Evolutionary conservation across 164 flowering plant genomes (phyloP).

Genomic region (Platanus orientalis): DNA sequence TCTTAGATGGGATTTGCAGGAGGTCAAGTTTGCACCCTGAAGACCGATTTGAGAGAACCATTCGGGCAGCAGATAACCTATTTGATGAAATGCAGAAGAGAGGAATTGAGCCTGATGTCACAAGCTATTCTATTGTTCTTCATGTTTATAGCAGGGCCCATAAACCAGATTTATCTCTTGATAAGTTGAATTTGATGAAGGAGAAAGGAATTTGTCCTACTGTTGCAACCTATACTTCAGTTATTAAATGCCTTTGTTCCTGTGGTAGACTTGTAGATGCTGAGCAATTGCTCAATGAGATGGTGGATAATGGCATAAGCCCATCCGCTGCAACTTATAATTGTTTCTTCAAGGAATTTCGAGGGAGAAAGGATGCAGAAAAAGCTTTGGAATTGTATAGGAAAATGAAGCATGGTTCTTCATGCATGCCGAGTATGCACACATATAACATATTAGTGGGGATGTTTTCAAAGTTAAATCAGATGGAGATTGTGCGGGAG

Average conservation of each 20-base stretch:
- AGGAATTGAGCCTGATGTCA: constrained; percentile 91
- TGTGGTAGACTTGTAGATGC: constrained; percentile 84
- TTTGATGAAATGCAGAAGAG: constrained; percentile 75
- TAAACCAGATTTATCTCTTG: constrained; percentile 68
- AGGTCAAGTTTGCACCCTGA: constrained; percentile 83
- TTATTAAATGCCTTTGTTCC: constrained; percentile 81
- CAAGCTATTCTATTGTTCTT: constrained; percentile 76
- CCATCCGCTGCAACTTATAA: constrained; percentile 77
- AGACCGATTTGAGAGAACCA: constrained; percentile 53
- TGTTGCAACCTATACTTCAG: constrained; percentile 76
- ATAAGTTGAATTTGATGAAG: constrained; percentile 64
- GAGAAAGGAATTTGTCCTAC: constrained; percentile 68
- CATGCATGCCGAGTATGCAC: constrained; percentile 45
- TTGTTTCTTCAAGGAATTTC: constrained; percentile 88
- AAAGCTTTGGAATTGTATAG: constrained; percentile 71
- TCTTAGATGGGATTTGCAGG: constrained; percentile 88
- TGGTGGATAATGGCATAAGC: constrained; percentile 61
- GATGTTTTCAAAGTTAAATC: constrained; percentile 53
- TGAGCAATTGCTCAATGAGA: constrained; percentile 62
- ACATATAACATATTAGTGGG: constrained; percentile 68
- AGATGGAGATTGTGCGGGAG: constrained; percentile 52
- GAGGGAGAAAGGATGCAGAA: constrained; percentile 69
- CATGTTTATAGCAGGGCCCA: constrained; percentile 93
- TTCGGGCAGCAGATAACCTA: constrained; percentile 66
- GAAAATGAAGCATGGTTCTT: constrained; percentile 54